A percentile compares a stretch with the other conserved stretches of the same genome.
Evolutionary conservation across 2,329 filamentous ascomycete species (phyloP).

Genomic region (Beauveria scarabaeidicola): DNA sequence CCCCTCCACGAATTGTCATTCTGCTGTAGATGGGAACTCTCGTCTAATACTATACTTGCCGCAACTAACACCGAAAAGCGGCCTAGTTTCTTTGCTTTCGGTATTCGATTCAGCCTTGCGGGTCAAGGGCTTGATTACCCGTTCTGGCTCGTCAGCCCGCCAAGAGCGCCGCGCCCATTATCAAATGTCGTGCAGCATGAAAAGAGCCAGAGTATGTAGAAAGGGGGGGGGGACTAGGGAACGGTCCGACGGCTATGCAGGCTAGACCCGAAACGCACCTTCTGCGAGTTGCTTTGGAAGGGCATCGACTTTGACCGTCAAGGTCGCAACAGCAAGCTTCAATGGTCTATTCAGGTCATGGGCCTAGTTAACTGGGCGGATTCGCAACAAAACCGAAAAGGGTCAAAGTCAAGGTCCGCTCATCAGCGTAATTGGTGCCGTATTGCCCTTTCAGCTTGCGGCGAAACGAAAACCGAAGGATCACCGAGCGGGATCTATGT

Average conservation of each 20-base stretch:
- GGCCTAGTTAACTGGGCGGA: not conserved
- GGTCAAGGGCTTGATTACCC: not conserved
- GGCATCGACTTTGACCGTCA: slow-evolving; percentile 1
- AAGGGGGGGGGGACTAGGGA: not conserved
- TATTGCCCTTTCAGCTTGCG: not conserved
- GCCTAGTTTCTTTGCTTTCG: not conserved
- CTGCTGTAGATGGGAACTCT: not conserved
- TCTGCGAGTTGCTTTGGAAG: not conserved
- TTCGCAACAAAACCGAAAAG: not conserved
- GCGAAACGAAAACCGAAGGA: not conserved
- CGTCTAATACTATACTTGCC: not conserved
- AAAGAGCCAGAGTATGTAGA: not conserved
- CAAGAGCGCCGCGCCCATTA: not conserved
- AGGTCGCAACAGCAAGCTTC: not conserved
- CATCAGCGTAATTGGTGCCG: not conserved
- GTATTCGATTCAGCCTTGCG: slow-evolving; percentile 4
- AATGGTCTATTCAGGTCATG: too few relatives aligned
- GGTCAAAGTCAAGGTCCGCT: not conserved
- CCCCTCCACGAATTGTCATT: not conserved
- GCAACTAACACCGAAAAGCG: not conserved
- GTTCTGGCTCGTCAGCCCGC: not conserved
- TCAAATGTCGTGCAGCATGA: slow-evolving; percentile 2
- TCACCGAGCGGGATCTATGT: slow-evolving; percentile 3
- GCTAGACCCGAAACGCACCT: not conserved
- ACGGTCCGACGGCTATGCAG: not conserved